Conservation (phyloP, 441 rosid species). For the Dalechampia spathulata region DNA sequence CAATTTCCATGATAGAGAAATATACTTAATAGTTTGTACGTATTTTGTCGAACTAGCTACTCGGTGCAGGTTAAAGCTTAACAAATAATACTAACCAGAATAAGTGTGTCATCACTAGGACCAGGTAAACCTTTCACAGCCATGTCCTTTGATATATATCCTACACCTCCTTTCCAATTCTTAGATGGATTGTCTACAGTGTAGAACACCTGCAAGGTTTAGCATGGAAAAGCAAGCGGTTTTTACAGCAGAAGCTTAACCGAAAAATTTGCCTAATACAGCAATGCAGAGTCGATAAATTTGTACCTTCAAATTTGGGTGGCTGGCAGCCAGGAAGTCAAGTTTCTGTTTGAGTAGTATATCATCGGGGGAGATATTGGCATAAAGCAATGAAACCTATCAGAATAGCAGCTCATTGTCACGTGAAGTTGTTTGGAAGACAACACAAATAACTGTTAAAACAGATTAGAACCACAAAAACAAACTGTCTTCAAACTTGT, state of each 20-base stretch:
- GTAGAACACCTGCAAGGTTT: constrained; percentile 55
- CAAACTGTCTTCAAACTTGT: background rate
- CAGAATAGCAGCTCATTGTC: background rate
- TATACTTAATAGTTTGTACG: too few relatives aligned
- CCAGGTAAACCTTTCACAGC: constrained; percentile 70
- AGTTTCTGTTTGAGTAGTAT: constrained; percentile 87
- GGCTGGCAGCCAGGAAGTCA: constrained; percentile 63
- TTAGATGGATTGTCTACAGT: constrained; percentile 81
- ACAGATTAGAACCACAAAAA: background rate
- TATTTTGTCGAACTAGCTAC: background rate
- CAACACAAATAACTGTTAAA: constrained; percentile 5
- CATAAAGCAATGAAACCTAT: constrained; percentile 84
- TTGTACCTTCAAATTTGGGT: constrained; percentile 82
- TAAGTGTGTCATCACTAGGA: constrained; percentile 72
- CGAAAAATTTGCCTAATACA: background rate
- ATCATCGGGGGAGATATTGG: constrained; percentile 93
- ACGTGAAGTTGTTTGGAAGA: constrained; percentile 3
- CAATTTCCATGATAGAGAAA: too few relatives aligned
- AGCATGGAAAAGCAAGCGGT: constrained; percentile 2
- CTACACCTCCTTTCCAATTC: constrained; percentile 92
- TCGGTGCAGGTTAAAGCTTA: constrained; percentile 2
- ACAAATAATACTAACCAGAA: constrained; percentile 55
- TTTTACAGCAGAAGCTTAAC: background rate
- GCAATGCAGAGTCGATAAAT: constrained; percentile 3
- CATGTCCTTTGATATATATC: constrained; percentile 80